Base-by-base conservation (phyloP, 176 grass and related monocot genomes). In the Elymus sibiricus region DNA sequence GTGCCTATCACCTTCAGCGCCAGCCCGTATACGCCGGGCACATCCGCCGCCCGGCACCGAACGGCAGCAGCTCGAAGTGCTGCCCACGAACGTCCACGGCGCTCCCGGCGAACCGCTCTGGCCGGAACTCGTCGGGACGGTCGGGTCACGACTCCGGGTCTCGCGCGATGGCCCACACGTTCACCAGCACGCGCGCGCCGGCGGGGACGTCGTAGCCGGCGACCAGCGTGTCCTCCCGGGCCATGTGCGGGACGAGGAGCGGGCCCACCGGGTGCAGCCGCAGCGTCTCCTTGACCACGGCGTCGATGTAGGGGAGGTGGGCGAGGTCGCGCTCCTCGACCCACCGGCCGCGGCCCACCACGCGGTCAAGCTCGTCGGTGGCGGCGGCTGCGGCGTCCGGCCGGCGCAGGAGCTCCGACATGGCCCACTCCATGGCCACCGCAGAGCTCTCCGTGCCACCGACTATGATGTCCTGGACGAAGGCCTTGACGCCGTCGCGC, bases 51-150 rank as follows among this genome's bases (percentile, higher is more conserved):
- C 92, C 86, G 3, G 86, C 61, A 0, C 92, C 92, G 67, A 94
- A 94, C 11, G 92, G 86, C 78, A 90, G 74, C 35, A 94, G 77
- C 85, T 93, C 78, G 62, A 83, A 88, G 83, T 91, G 79, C 26
- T 85, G 71, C 4, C 88, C 92, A 42, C 77, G 43, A 17, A 86
- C 78, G 79, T 94, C 91, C 11, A 93, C 63, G 12, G 5, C 7
- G 78, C 25, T 73, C 13, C 85, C 14, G 64, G 86, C 5, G 81
- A 93, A 93, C 59, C 92, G 58, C 80, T 90, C 92, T 28, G 88
- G 92, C 59, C 74, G 58, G 83, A 90, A 93, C 82, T 82, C 85
- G 5, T 64, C 58, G 3, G 77, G 35, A 6, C 7, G 11, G 71
- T 93, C 88, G 26, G 85, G 67, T 86, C 92, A 94, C 44, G 85